Base-by-base conservation (phyloP, 495 filamentous ascomycete genomes). In the Hyphodiscus hymeniophilus region DNA sequence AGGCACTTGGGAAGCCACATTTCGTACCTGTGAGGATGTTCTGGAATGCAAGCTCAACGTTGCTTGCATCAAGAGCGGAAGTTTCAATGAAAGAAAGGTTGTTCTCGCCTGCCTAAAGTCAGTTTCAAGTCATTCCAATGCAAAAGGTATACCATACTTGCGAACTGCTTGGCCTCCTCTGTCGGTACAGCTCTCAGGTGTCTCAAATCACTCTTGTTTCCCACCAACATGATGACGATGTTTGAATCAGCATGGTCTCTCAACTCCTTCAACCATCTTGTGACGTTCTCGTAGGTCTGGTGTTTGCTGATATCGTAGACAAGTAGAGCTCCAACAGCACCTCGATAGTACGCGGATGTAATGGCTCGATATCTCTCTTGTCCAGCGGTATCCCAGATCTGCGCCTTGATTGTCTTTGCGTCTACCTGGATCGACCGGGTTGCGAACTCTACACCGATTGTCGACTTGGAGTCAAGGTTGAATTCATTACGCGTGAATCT, bases 231-330 rank as follows among this genome's bases (percentile, higher is more conserved):
- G 66, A 99, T 99, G 50, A 99, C 94, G 52, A 99, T 99, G 73
- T 99, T 99, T 54, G 87, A 87, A 63, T 99, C 94, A 56, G 94
- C 94, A 69, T 99, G 91, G 61, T 95, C 90, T 51, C 92, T 83
- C 62, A 99, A 79, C 72, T 99, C 94, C 74, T 97, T 97, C 73
- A 99, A 73, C 94, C 94, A 99, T 64, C 94, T 78, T 53, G 89
- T 95, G 56, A 99, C 94, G 66, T 97, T 96, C 70, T 97, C 92
- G 66, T 95, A 99, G 36, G 94, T 97, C 69, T 91, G 87, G 70
- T 95, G 88, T 77, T 97, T 97, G 80, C 87, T 94, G 69, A 99
- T 96, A 67, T 99, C 94, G 73, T 97, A 99, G 61, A 99, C 94
- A 47, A 99, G 82, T 34, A 99, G 82, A 50, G 94, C 94, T 52